A percentile compares a stretch with the other conserved stretches of the same genome.
phyloP scores from a whole-genome alignment of 495 filamentous ascomycete genomes.

The Podospora appendiculata region DNA sequence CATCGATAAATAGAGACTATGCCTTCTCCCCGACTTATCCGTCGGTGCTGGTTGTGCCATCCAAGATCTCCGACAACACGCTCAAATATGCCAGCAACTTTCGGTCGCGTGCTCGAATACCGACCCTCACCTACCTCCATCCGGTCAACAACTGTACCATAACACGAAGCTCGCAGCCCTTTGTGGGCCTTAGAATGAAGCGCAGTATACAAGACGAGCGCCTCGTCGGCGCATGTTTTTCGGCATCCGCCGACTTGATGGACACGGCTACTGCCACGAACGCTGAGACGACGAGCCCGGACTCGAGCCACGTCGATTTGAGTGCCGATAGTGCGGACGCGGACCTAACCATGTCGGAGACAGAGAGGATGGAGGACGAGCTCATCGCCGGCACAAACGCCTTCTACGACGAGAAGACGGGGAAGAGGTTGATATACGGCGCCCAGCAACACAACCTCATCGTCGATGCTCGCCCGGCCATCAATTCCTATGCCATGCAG shows the following conservation, averaged over 20 bases:
- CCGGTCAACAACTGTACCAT: slow-evolving; percentile 97
- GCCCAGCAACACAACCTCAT: slow-evolving; percentile 94
- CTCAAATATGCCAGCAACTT: slow-evolving; percentile 89
- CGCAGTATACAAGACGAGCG: slow-evolving; percentile 95
- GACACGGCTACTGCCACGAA: slow-evolving; percentile 15
- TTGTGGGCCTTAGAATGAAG: slow-evolving; percentile 80
- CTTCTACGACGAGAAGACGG: slow-evolving; percentile 36
- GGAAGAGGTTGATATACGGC: slow-evolving; percentile 66
- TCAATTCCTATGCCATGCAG: slow-evolving; percentile 96
- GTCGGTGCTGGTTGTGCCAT: slow-evolving; percentile 72
- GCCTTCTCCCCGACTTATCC: slow-evolving; percentile 94
- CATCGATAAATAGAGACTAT: slow-evolving; percentile 82
- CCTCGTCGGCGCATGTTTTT: slow-evolving; percentile 86
- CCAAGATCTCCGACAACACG: slow-evolving; percentile 87
- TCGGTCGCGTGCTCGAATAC: slow-evolving; percentile 80
- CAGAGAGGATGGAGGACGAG: slow-evolving; percentile 68
- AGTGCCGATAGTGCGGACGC: slow-evolving; percentile 27
- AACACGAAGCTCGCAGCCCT: slow-evolving; percentile 86
- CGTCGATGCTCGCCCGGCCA: slow-evolving; percentile 89
- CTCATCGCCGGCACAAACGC: slow-evolving; percentile 45
- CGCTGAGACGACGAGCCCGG: slow-evolving; percentile 43
- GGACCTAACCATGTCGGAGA: slow-evolving; percentile 39
- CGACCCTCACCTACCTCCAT: slow-evolving; percentile 85
- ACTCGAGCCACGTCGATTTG: slow-evolving; percentile 51
- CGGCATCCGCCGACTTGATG: slow-evolving; percentile 50